Evolutionary conservation across 192 early-diverging fungal species (phyloP).

Genomic region (Coemansia guatemalensis): DNA sequence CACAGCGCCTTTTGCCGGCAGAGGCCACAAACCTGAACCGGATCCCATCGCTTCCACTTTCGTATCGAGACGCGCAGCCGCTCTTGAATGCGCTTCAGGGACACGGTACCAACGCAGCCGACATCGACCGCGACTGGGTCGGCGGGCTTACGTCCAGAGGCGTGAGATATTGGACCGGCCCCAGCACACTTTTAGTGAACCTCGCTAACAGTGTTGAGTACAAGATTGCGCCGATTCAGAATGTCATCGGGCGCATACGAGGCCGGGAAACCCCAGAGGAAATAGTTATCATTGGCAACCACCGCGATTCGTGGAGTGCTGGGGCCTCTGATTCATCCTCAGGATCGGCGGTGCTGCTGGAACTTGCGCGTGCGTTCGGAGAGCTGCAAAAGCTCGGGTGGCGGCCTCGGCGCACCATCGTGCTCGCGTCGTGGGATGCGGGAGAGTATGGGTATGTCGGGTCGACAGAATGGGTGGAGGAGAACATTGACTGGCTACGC

Average conservation of each 20-base stretch:
- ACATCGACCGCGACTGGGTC: conserved; percentile 43
- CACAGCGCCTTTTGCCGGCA: conserved; percentile 53
- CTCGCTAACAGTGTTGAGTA: conserved; percentile 56
- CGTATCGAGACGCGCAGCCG: conserved; percentile 60
- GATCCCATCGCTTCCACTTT: conserved; percentile 66
- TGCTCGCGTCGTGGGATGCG: conserved; percentile 66
- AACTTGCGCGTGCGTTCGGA: conserved; percentile 56
- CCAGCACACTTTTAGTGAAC: conserved; percentile 47
- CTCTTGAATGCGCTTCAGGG: conserved; percentile 56
- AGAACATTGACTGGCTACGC: conserved; percentile 55
- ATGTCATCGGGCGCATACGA: conserved; percentile 60
- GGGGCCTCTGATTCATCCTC: conserved; percentile 66
- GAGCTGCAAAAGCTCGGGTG: conserved; percentile 57
- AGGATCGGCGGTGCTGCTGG: conserved; percentile 60
- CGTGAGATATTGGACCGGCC: conserved; percentile 59
- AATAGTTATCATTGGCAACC: conserved; percentile 61
- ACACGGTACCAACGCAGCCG: conserved; percentile 36
- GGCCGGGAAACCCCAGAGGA: conserved; percentile 55
- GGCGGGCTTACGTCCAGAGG: conserved; percentile 54
- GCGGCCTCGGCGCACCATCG: conserved; percentile 61
- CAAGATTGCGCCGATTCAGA: conserved; percentile 56
- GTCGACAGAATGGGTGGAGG: conserved; percentile 68
- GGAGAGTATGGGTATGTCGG: conserved; percentile 65
- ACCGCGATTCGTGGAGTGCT: conserved; percentile 65
- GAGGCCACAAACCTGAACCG: conserved; percentile 52